These are phyloP conservation scores for Geosmithia morbida DNA, from an alignment of 2,329 filamentous ascomycete genomes.

Conservation along the genomic window DNA sequence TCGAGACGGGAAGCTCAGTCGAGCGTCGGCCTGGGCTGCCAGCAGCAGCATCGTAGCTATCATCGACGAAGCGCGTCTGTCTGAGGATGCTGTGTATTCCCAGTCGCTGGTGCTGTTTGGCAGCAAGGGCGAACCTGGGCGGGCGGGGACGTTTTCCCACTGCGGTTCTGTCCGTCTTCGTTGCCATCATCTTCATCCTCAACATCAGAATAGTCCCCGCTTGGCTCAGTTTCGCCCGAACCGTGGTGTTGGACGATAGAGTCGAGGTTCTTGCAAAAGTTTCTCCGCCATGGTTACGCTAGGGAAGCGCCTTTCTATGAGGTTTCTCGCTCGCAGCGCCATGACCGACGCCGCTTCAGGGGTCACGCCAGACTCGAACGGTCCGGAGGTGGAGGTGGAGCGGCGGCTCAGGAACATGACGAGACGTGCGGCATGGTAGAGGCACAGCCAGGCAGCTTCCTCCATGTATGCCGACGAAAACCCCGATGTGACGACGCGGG, in stretches of 20 bases:
- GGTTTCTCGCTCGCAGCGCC: slow-evolving; percentile 12
- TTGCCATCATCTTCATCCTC: background rate
- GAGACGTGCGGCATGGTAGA: slow-evolving; percentile 22
- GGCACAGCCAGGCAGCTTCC: slow-evolving; percentile 15
- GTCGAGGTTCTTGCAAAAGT: slow-evolving; percentile 11
- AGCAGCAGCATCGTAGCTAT: slow-evolving; percentile 15
- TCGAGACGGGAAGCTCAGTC: background rate
- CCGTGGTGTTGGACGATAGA: slow-evolving; percentile 11
- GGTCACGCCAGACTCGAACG: slow-evolving; percentile 4
- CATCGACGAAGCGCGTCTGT: slow-evolving; percentile 23
- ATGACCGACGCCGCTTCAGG: slow-evolving; percentile 9
- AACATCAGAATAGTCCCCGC: background rate
- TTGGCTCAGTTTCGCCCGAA: slow-evolving; percentile 3
- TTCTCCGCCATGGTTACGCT: slow-evolving; percentile 5
- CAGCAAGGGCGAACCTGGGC: background rate
- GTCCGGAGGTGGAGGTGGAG: slow-evolving; percentile 4
- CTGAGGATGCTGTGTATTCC: slow-evolving; percentile 23
- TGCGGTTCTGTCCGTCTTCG: slow-evolving; percentile 9
- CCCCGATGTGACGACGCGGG: slow-evolving; percentile 10
- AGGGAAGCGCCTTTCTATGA: slow-evolving; percentile 6
- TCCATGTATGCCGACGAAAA: slow-evolving; percentile 10
- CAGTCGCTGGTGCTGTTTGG: slow-evolving; percentile 10
- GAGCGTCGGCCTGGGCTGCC: background rate
- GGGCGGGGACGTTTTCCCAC: background rate
- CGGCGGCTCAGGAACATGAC: slow-evolving; percentile 14